Evolutionary conservation across 306 rosid species (phyloP), one percentile per base, ranked within the genome.

Genomic region (Cicer bijugum): DNA sequence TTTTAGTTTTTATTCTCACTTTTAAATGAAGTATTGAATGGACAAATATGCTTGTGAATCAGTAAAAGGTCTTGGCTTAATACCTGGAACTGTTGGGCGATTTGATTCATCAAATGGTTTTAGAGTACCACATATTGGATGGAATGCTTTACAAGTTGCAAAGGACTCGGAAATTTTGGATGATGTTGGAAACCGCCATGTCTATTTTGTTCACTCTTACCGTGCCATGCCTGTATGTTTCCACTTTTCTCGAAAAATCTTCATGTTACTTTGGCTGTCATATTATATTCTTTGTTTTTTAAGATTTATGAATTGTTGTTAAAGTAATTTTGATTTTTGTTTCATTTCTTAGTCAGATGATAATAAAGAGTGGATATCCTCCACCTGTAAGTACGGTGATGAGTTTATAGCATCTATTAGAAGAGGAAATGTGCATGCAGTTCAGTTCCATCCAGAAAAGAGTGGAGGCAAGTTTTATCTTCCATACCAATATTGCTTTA

Each of bases 361-460:
- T 68, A 94, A 94, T 85, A 88, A 82, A 80, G 97, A 90, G 68
- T 94, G 97, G 97, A 67, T 91, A 72, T 91, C 97, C 58, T 94
- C 99, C 78, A 89, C 90, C 52, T 89, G 97, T 82, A 82, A 92
- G 74, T 94, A 94, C 16, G 97, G 99, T 64, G 96, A 86, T 71
- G 82, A 84, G 59, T 94, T 94, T 83, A 88, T 94, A 85, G 91
- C 97, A 3, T 94, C 97, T 46, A 84, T 94, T 68, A 86, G 85
- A 78, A 89, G 87, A 85, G 99, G 99, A 79, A 94, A 87, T 58
- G 97, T 88, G 76, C 99, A 91, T 72, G 99, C 96, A 67, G 97
- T 94, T 82, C 99, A 94, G 73, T 94, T 94, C 85, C 99, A 94
- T 78, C 99, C 99, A 0, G 97, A 94, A 81, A 94, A 94, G 84